These are phyloP conservation scores for Teratosphaeria gauchensis DNA, from an alignment of 2,329 filamentous ascomycete species.

Conservation along the genomic window DNA sequence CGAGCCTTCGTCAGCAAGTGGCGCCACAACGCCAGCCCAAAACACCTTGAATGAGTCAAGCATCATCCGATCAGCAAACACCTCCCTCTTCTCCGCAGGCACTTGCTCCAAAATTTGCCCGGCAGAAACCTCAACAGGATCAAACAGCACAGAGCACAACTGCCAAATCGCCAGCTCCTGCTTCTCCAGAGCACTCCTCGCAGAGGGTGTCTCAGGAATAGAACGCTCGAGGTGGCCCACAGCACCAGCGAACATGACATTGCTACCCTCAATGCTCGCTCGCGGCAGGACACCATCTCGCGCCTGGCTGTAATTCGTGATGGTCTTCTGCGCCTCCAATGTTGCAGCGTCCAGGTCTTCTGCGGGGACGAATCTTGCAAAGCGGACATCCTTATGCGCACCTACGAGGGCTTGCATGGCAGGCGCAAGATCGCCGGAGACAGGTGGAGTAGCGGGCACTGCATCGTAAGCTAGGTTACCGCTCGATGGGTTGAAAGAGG, in stretches of 20 bases:
- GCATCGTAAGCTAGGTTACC: slow-evolving; percentile 61
- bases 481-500: slow-evolving; percentile 61
- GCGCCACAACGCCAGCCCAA: slow-evolving; percentile 44
- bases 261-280: slow-evolving; percentile 37
- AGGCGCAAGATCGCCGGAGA: slow-evolving; percentile 43
- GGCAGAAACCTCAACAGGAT: slow-evolving; percentile 41
- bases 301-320: slow-evolving; percentile 34
- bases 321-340: slow-evolving; percentile 12
- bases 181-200: slow-evolving; percentile 17
- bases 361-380: slow-evolving; percentile 51
- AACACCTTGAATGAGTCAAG: slow-evolving; percentile 58
- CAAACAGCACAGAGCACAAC: slow-evolving; percentile 77
- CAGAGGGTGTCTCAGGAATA: slow-evolving; percentile 5
- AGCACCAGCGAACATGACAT: slow-evolving; percentile 43
- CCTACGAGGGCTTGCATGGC: slow-evolving; percentile 51
- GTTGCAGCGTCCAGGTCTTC: slow-evolving; percentile 27
- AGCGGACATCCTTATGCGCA: slow-evolving; percentile 54
- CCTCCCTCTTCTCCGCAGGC: slow-evolving; percentile 32
- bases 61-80: slow-evolving; percentile 30
- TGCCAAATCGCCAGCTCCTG: slow-evolving; percentile 77
- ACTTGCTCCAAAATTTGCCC: slow-evolving; percentile 17
- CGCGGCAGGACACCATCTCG: slow-evolving; percentile 45
- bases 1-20: slow-evolving; percentile 35
- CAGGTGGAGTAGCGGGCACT: slow-evolving; percentile 31
- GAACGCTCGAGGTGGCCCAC: slow-evolving; percentile 23